These are phyloP conservation scores for Phytopythium sindhum DNA, from an alignment of 352 stramenopile genomes.

Conservation along the genomic window DNA sequence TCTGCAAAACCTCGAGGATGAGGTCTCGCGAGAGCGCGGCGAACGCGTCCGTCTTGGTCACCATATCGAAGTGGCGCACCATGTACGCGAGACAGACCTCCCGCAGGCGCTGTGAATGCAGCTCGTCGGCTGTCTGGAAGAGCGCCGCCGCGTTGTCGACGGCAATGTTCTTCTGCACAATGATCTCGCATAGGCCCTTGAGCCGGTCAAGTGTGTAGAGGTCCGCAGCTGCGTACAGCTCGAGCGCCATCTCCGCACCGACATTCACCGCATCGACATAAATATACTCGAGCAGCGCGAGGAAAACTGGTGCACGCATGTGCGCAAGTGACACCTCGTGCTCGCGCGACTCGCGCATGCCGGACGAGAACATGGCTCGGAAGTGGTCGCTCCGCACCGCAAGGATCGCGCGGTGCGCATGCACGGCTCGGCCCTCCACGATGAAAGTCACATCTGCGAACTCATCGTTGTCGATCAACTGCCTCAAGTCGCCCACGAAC, in stretches of 20 bases:
- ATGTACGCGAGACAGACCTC: slow-evolving; percentile 90
- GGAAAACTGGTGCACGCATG: slow-evolving; percentile 90
- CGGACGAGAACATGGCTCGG: slow-evolving; percentile 92
- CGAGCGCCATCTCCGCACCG: slow-evolving; percentile 89
- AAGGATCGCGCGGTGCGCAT: slow-evolving; percentile 90
- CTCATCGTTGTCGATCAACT: slow-evolving; percentile 90
- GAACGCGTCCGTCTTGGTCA: slow-evolving; percentile 90
- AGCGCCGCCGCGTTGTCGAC: slow-evolving; percentile 85
- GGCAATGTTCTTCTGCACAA: slow-evolving; percentile 88
- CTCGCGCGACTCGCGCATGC: slow-evolving; percentile 90
- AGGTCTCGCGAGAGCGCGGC: slow-evolving; percentile 79
- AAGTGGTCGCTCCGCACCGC: slow-evolving; percentile 95
- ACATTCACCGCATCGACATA: slow-evolving; percentile 96
- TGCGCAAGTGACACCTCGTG: slow-evolving; percentile 87
- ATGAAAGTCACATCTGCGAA: slow-evolving; percentile 89
- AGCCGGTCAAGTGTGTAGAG: slow-evolving; percentile 94
- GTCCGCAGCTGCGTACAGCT: slow-evolving; percentile 93
- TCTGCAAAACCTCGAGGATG: slow-evolving; percentile 89
- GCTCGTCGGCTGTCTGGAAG: slow-evolving; percentile 84
- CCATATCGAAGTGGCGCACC: slow-evolving; percentile 88
- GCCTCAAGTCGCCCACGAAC: slow-evolving; percentile 88
- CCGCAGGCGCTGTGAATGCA: slow-evolving; percentile 76
- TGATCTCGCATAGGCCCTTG: slow-evolving; percentile 89
- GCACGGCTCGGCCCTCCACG: slow-evolving; percentile 78
- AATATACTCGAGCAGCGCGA: slow-evolving; percentile 95